Evolutionary conservation across 2,329 filamentous ascomycete species (phyloP), one percentile per base, ranked within the genome.

Genomic region (Scedosporium aurantiacum): DNA sequence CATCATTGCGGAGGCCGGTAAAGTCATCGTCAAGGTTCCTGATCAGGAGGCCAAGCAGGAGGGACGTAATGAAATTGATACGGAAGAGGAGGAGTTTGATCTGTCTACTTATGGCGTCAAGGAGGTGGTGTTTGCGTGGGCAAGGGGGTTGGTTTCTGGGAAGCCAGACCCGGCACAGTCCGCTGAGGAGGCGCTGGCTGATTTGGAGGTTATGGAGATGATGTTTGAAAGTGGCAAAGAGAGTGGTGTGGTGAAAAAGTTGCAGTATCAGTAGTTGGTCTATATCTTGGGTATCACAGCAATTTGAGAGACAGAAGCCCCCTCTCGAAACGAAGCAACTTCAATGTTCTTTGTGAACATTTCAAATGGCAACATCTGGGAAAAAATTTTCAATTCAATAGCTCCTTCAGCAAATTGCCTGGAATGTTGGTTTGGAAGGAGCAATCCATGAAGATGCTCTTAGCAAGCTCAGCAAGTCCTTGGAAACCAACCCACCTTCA

Each of bases 121-220:
- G 63, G 78, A 81, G 61, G 85, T 88, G 70, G 78, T 87, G 6
- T 76, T 76, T 63, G 83, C 81, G 4, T 88, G 84, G 82, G 84
- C 78, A 0, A 76, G 81, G 70, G 75, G 77, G 7, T 66, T 87
- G 45, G 67, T 71, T 3, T 71, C 72, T 14, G 82, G 82, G 18
- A 72, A 72, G 64, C 70, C 72, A 16, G 77, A 85, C 65, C 69
- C 74, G 21, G 71, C 75, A 65, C 82, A 85, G 71, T 74, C 74
- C 6, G 78, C 81, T 0, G 79, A 84, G 68, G 76, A 84, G 73
- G 85, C 83, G 0, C 69, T 87, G 66, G 78, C 73, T 4, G 85
- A 88, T 70, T 68, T 88, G 64, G 81, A 86, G 71, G 71, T 87
- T 64, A 67, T 85, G 66, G 78, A 81, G 68, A 74, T 72, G 67